Percentiles rank a stretch among this genome's conserved stretches.
These are phyloP conservation scores for Saturnispora ahearnii DNA, from an alignment of 805 yeast genomes.

Conservation along the genomic window DNA sequence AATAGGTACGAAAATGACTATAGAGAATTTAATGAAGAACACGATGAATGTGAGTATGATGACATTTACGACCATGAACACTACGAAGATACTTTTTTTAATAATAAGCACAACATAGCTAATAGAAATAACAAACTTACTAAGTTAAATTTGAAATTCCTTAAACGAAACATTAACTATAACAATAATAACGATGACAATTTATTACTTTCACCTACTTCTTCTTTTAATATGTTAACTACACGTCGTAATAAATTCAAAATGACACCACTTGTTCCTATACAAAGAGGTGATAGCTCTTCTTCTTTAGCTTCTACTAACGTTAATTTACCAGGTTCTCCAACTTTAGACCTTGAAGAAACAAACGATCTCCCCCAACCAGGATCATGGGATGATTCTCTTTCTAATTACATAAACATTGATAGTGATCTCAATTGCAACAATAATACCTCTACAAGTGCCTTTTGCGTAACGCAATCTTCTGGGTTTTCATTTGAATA, in stretches of 20 bases:
- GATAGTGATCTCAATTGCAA: not conserved
- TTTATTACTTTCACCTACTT: slow-evolving; percentile 10
- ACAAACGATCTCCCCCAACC: not conserved
- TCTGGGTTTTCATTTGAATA: slow-evolving; percentile 17
- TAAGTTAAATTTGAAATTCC: not conserved
- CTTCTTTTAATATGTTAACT: slow-evolving; percentile 11
- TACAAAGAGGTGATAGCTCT: not conserved
- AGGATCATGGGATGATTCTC: not conserved
- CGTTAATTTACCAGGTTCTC: slow-evolving; percentile 4
- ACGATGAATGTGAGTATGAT: slow-evolving; percentile 15
- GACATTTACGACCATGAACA: not conserved
- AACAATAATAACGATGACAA: slow-evolving; percentile 12
- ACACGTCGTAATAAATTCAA: not conserved
- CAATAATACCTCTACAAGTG: not conserved
- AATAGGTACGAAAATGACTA: not conserved
- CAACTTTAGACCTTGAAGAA: not conserved
- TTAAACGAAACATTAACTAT: not conserved
- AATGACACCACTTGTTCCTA: not conserved
- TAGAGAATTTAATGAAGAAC: not conserved
- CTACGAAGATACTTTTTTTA: not conserved
- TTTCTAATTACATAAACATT: slow-evolving; percentile 1
- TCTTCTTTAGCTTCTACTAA: slow-evolving; percentile 4
- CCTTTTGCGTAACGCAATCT: not conserved
- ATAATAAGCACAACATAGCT: not conserved
- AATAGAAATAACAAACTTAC: not conserved